Conservation (phyloP, 331 rosid genomes). For the Pyracantha coccinea region DNA sequence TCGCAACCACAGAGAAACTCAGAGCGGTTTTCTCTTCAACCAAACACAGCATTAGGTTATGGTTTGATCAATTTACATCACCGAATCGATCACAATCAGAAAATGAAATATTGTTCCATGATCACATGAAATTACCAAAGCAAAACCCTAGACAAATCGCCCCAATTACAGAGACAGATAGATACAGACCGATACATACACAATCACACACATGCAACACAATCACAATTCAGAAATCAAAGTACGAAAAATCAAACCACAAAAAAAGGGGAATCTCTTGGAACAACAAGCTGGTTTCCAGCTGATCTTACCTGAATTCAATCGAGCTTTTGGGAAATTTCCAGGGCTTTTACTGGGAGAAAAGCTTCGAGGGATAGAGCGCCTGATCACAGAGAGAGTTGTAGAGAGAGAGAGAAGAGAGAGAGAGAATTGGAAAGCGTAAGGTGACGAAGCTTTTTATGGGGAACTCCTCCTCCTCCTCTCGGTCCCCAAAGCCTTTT, state of each 20-base stretch:
- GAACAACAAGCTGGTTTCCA: neutral
- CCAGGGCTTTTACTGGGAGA: neutral
- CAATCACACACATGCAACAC: slow-evolving; percentile 1
- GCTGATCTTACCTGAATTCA: slow-evolving; percentile 35
- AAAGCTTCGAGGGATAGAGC: neutral
- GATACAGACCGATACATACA: neutral
- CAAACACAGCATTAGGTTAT: neutral
- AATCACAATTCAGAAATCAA: neutral
- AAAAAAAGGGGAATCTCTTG: neutral
- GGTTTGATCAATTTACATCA: slow-evolving; percentile 8
- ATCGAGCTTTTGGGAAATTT: neutral
- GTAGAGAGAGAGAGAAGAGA: neutral
- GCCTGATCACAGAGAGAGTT: neutral
- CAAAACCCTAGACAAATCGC: slow-evolving; percentile 16
- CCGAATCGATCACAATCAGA: neutral
- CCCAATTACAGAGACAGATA: neutral
- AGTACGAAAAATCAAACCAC: neutral
- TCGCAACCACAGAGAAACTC: neutral
- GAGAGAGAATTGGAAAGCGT: neutral
- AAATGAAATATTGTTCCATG: neutral
- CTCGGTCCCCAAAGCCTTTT: neutral
- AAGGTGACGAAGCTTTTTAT: neutral
- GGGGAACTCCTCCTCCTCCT: neutral
- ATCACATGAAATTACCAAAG: slow-evolving; percentile 6
- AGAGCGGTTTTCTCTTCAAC: neutral